These are phyloP conservation scores for Carallia brachiata DNA, from an alignment of 345 rosid genomes.

Conservation along the genomic window DNA sequence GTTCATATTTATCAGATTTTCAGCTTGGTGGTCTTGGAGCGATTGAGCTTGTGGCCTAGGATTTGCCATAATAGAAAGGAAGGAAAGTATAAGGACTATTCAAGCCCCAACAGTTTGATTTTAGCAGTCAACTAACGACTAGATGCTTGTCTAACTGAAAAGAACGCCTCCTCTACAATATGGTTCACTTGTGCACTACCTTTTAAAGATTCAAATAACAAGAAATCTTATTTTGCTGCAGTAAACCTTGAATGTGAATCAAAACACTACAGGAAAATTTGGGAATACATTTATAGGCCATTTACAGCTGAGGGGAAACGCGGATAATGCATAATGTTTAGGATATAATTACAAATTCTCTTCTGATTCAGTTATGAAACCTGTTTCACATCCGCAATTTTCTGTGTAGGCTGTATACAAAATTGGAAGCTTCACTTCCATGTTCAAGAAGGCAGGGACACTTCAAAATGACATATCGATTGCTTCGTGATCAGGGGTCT, in stretches of 20 bases:
- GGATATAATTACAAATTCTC: slow-evolving; percentile 29
- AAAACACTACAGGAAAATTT: slow-evolving; percentile 1
- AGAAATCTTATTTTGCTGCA: slow-evolving; percentile 6
- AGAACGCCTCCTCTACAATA: not conserved
- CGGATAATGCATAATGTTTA: not conserved
- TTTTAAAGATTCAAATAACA: not conserved
- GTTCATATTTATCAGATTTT: too few species aligned
- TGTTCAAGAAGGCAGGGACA: slow-evolving; percentile 8
- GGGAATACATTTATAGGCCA: slow-evolving; percentile 10
- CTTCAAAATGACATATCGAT: slow-evolving; percentile 53
- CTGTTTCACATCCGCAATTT: slow-evolving; percentile 1
- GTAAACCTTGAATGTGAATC: not conserved
- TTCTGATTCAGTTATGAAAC: not conserved
- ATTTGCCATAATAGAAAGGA: too few species aligned
- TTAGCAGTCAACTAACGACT: too few species aligned
- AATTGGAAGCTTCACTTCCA: slow-evolving; percentile 15
- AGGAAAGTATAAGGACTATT: too few species aligned
- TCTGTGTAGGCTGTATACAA: slow-evolving; percentile 7
- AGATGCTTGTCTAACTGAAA: too few species aligned
- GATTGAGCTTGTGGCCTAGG: too few species aligned
- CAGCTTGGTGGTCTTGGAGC: too few species aligned
- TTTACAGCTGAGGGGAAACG: slow-evolving; percentile 5
- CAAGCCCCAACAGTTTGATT: too few species aligned
- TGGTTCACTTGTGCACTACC: not conserved
- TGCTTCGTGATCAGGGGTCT: slow-evolving; percentile 84